phyloP scores from a whole-genome alignment of 2,329 filamentous ascomycete genomes.

The Ophiostoma ulmi region DNA sequence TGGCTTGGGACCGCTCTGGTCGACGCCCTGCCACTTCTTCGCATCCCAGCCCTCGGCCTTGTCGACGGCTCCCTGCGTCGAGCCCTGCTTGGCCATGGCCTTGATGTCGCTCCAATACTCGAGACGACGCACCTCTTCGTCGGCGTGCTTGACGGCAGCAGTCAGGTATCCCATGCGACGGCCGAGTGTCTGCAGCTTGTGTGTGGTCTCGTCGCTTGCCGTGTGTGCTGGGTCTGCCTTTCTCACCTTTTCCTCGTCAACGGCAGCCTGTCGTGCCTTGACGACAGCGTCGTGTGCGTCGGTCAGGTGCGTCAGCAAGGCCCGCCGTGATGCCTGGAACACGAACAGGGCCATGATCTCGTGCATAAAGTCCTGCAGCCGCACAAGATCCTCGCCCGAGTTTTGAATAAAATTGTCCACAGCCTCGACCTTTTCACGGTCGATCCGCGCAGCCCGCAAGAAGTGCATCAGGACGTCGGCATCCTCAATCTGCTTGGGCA shows the following conservation, averaged over 20 bases:
- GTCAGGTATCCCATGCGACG: conserved; percentile 62
- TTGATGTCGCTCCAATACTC: conserved; percentile 87
- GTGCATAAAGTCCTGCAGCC: conserved; percentile 71
- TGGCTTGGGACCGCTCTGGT: conserved; percentile 47
- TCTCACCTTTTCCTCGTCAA: not conserved
- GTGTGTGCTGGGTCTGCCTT: not conserved
- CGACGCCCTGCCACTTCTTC: conserved; percentile 46
- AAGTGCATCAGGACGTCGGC: conserved; percentile 63
- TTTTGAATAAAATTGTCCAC: conserved; percentile 77
- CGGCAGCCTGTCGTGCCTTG: conserved; percentile 23
- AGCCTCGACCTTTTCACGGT: conserved; percentile 81
- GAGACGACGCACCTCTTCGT: conserved; percentile 71
- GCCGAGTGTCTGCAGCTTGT: conserved; percentile 18
- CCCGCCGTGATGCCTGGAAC: conserved; percentile 79
- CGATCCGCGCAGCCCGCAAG: conserved; percentile 66
- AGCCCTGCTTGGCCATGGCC: conserved; percentile 55
- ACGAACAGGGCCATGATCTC: conserved; percentile 82
- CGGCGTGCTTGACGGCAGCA: conserved; percentile 68
- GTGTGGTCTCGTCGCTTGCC: not conserved
- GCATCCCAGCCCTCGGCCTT: conserved; percentile 41
- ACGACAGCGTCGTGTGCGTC: conserved; percentile 54
- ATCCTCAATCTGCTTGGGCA: conserved; percentile 49
- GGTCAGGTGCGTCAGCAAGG: conserved; percentile 67
- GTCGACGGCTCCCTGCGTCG: conserved; percentile 43
- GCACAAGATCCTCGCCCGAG: conserved; percentile 66